Base-by-base conservation (phyloP, 1,284 basidiomycete species). In the Mycosarcoma maydis region DNA sequence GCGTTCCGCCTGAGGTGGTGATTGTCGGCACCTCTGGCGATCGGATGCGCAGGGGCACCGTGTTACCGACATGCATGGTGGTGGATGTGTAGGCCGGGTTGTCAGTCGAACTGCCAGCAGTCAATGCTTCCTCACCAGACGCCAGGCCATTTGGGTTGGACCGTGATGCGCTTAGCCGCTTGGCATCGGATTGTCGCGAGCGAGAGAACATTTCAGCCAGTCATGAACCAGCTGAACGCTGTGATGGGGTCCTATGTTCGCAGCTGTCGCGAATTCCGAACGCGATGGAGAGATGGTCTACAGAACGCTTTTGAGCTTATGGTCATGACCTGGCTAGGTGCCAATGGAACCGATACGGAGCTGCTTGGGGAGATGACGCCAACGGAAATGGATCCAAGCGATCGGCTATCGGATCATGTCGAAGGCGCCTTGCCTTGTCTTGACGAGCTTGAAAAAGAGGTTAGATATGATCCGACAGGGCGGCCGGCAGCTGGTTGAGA, bases 21-120 rank as follows among this genome's bases (percentile, higher is more conserved):
- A 64, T 64, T 41, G 45, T 53, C 41, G 60, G 60, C 24, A 64
- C 44, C 4, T 48, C 60, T 32, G 45, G 17, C 2, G 54, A n/a
- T 32, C 22, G 49, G 29, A 48, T 53, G 22, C 45, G 40, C 14
- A 57, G 17, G 22, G 60, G 45, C 22, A 20, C 30, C 14, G 45
- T 17, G 17, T 30, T 49, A 38, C 29, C 19, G 19, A 39, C 30
- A 23, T 38, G 37, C 40, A 27, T 48, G 8, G 47, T 19, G 19
- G 30, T 33, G n/a, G 42, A n/a, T 13, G 20, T 19, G 44, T 23
- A 4, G 30, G 14, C 16, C 23, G 14, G 29, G 6, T 7, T 19
- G 30, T 13, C 13, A 24, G 14, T 39, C n/a, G 48, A 32, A 6
- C 37, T 6, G 10, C 22, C 22, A 22, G 22, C 32, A 20, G n/a